Conservation (phyloP, 805 yeast genomes). For the Monosporozyma siamensis region DNA sequence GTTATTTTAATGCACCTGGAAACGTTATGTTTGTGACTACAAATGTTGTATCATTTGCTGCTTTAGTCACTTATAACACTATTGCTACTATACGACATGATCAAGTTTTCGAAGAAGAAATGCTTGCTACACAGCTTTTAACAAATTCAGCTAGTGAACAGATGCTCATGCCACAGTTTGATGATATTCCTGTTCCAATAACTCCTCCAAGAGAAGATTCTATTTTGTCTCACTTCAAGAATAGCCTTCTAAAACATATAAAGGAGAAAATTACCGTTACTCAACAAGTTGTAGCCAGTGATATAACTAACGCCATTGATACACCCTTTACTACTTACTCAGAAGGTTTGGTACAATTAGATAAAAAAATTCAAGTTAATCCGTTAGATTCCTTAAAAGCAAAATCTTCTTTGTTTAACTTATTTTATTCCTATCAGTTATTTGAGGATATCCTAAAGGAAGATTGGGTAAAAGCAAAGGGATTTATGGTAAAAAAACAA, state of each 20-base stretch:
- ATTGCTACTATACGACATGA: slow-evolving; percentile 12
- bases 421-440: slow-evolving; percentile 23
- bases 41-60: slow-evolving; percentile 29
- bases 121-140: neutral
- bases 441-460: slow-evolving; percentile 13
- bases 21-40: slow-evolving; percentile 32
- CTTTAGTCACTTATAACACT: slow-evolving; percentile 28
- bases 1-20: slow-evolving; percentile 33
- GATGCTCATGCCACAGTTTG: neutral
- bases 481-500: neutral
- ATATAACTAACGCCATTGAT: neutral
- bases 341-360: neutral
- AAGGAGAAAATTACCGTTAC: neutral
- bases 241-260: neutral
- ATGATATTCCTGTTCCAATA: neutral
- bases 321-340: neutral
- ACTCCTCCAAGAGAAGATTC: neutral
- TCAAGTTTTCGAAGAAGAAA: neutral
- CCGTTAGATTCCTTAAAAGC: slow-evolving; percentile 2
- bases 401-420: slow-evolving; percentile 22
- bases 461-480: neutral
- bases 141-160: neutral
- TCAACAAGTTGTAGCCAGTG: neutral
- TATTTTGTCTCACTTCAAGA: neutral
- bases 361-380: neutral